Evolutionary conservation across 768 basidiomycete species (phyloP), one percentile per base, ranked within the genome.

Genomic region (Tricholomella constricta): DNA sequence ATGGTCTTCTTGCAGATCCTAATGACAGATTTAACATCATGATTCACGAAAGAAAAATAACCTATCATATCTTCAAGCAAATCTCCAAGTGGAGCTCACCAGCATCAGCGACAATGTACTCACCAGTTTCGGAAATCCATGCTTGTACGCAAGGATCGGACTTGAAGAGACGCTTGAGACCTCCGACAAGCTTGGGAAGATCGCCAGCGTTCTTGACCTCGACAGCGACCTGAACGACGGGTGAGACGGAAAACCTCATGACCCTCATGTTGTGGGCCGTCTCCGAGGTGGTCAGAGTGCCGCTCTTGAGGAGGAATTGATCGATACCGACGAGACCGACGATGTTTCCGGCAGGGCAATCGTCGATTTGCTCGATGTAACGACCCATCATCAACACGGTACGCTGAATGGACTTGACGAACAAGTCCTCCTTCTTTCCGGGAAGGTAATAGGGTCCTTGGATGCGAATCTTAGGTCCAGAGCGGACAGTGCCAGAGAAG

Each of bases 341-440:
- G 65, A 99, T 98, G 83, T 99, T 99, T 65, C 97, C 97, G 53
- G 96, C 87, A 31, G 97, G 97, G 75, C 97, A 98, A 70, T 98
- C 96, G 76, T 98, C 97, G 64, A 99, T 96, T 54, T 97, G 92
- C 71, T 99, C 97, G 66, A 98, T 88, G 72, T 88, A 88, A 71
- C 95, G 92, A 73, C 97, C 97, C 97, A 99, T 99, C 97, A 99
- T 99, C 70, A 99, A 84, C 43, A 99, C 92, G 36, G 97, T 98
- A 56, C 97, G 92, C 78, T 99, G 97, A 65, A 99, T 87, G 45
- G 94, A 90, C 82, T 98, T 98, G 79, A 98, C 71, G 78, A 97
- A 98, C 51, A 97, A 77, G 73, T 99, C 97, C 0, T 97, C 92
- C 80, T 98, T 99, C 86, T 94, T 96, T 64, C 97, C 97, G 32